Conservation (phyloP, 108 stramenopile genomes). For the Epithemia pelagica region DNA sequence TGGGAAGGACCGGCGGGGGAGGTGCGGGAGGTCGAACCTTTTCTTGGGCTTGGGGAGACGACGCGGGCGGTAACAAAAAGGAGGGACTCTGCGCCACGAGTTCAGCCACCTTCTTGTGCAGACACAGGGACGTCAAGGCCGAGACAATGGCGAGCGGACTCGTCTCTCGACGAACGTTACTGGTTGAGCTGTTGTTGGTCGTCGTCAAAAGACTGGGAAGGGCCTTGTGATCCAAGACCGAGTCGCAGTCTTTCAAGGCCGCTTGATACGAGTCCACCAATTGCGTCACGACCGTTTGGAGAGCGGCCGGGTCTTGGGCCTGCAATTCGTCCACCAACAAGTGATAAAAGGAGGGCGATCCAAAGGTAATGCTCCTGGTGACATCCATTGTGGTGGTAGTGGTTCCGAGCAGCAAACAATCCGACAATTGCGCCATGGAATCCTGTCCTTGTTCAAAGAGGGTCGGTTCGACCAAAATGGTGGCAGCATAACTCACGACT, state of each 20-base stretch:
- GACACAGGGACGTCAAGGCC: conserved; percentile 54
- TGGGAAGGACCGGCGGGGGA: neutral
- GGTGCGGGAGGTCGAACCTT: conserved; percentile 35
- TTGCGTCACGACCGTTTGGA: conserved; percentile 34
- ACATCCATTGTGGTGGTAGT: conserved; percentile 34
- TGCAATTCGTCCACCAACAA: conserved; percentile 64
- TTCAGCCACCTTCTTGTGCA: conserved; percentile 63
- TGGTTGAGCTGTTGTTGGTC: neutral
- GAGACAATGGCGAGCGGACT: conserved; percentile 42
- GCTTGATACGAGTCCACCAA: conserved; percentile 27
- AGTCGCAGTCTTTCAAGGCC: conserved; percentile 41
- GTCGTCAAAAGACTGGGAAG: neutral
- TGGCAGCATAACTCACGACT: conserved; percentile 71
- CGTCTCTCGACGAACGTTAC: conserved; percentile 20
- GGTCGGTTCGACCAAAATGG: conserved; percentile 66
- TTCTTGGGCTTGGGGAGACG: conserved; percentile 46
- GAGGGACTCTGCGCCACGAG: conserved; percentile 30
- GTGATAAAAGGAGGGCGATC: conserved; percentile 58
- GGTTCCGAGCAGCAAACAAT: conserved; percentile 34
- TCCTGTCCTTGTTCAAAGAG: conserved; percentile 61
- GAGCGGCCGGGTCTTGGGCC: conserved; percentile 49
- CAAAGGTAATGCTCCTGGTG: conserved; percentile 52
- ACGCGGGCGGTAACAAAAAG: conserved; percentile 57
- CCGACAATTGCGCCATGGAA: conserved; percentile 41
- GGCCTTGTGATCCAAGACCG: conserved; percentile 16